Evolutionary conservation across 768 basidiomycete genomes (phyloP).

Genomic region (Pleurotus eryngii): DNA sequence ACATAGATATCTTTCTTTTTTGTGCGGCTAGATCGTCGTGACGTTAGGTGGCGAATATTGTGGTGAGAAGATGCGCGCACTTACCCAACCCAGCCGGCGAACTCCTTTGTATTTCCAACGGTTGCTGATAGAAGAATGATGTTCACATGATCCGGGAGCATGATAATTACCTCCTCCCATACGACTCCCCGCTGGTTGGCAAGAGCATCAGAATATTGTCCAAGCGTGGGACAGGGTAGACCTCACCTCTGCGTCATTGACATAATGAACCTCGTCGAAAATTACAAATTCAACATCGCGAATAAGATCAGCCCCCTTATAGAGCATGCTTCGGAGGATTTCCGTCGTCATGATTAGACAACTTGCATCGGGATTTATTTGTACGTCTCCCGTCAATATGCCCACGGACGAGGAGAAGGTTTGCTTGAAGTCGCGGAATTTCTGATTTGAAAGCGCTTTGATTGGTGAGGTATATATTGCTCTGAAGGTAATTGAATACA

Average conservation of each 20-base stretch:
- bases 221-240: background rate
- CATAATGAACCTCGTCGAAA: constrained; percentile 99
- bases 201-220: constrained; percentile 4
- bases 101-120: constrained; percentile 96
- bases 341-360: constrained; percentile 99
- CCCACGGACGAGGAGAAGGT: constrained; percentile 93
- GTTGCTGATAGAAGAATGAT: constrained; percentile 97
- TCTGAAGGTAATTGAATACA: constrained; percentile 35
- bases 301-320: constrained; percentile 97
- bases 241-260: constrained; percentile 94
- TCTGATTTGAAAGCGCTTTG: constrained; percentile 98
- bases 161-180: constrained; percentile 99
- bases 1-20: constrained; percentile 99
- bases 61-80: constrained; percentile 19
- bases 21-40: constrained; percentile 62
- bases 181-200: constrained; percentile 85
- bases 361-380: constrained; percentile 96
- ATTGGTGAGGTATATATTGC: constrained; percentile 99
- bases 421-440: constrained; percentile 97
- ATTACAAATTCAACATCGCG: constrained; percentile 99
- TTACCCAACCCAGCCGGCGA: constrained; percentile 99
- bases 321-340: constrained; percentile 96
- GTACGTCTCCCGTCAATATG: constrained; percentile 97
- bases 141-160: constrained; percentile 98
- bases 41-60: constrained; percentile 4